Base-by-base conservation (phyloP, 164 flowering plant species). In the Magnolia sinica region DNA sequence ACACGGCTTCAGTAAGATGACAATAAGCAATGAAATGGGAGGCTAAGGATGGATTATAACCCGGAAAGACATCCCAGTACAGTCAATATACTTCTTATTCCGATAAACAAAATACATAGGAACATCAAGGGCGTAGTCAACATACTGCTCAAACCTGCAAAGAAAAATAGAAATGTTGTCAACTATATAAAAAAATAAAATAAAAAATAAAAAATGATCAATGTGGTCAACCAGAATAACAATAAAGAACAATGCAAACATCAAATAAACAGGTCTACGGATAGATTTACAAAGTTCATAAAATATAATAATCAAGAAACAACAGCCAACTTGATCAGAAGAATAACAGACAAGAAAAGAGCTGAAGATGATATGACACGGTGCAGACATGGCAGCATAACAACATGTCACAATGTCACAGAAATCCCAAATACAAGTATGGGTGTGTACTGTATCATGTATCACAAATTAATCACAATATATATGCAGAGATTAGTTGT, bases 91-190 rank as follows among this genome's bases (percentile, higher is more conserved):
- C 86, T 93, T 91, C 85, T 94, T 94, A 19, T 91, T 86, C 73
- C 99, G 91, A 80, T 92, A 94, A 75, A 88, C 94, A 83, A 94
- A 96, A 81, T 94, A 92, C 98, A 96, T 96, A 51, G 99, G 99
- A 80, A 96, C 99, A 83, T 96, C 98, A 65, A 96, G 92, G 51
- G 99, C 99, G 82, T 94, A 96, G 64, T 94, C 98, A 78, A 94
- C 98, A 86, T 94, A 96, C 74, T 88, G 92, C 89, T 94, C 99
- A 87, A 96, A 96, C 86, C 99, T 96, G 88, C 84, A 85, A 58
- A 29, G 20, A 55, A 69, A 29, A 9, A 31, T 31, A 8, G 67
- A 37, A 37, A 37, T 55, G 61, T 55, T 55, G 18, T 11, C 61
- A 55, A 16, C 16, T 64, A 8, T 1, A 27, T 1, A 27, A 27